Percentiles rank a stretch among this genome's conserved stretches.
Evolutionary conservation across 345 rosid species (phyloP).

Genomic region (Punica granatum): DNA sequence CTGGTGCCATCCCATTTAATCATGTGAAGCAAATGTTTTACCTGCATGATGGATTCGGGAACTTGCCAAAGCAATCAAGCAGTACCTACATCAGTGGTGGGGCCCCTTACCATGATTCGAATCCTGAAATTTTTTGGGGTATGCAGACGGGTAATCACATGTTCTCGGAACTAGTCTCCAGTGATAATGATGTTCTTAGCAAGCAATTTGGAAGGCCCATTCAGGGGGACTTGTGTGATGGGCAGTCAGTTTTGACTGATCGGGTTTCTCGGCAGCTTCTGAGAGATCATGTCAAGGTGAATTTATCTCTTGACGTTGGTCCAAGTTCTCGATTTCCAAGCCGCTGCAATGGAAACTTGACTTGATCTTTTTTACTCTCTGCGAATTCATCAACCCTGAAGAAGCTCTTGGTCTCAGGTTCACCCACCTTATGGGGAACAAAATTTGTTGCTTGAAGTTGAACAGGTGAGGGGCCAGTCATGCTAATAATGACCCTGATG

Average conservation of each 20-base stretch:
- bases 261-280: conserved; percentile 48
- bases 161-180: conserved; percentile 28
- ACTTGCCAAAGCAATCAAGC: conserved; percentile 28
- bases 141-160: conserved; percentile 35
- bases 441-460: neutral
- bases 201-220: conserved; percentile 31
- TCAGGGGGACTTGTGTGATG: conserved; percentile 29
- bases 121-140: conserved; percentile 36
- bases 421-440: neutral
- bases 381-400: neutral
- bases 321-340: conserved; percentile 32
- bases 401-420: neutral
- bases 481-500: neutral
- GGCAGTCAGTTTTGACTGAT: conserved; percentile 48
- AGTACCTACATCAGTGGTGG: conserved; percentile 22
- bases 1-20: conserved; percentile 41
- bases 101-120: conserved; percentile 30
- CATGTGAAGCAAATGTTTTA: conserved; percentile 32
- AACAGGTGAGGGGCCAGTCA: neutral
- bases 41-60: conserved; percentile 40
- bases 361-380: neutral
- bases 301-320: conserved; percentile 38
- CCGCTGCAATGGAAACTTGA: conserved; percentile 17
- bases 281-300: conserved; percentile 35
- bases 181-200: conserved; percentile 28